phyloP scores from a whole-genome alignment of 805 yeast species.

The Metschnikowia proteae region DNA sequence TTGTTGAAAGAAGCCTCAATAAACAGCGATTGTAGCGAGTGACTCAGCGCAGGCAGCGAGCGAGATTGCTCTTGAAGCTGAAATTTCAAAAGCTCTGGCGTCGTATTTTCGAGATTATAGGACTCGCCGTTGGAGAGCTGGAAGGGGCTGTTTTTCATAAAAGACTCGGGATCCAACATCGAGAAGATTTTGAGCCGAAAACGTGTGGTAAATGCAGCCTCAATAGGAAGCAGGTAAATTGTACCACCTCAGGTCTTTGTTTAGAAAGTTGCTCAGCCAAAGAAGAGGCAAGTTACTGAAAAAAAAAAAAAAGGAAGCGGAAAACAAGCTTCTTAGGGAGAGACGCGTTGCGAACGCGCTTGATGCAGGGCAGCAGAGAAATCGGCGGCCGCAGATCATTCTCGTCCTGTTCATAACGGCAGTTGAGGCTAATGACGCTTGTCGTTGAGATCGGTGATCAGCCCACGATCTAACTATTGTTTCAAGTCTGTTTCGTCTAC shows the following conservation, averaged over 20 bases:
- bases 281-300: neutral
- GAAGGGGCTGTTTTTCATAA: slow-evolving; percentile 37
- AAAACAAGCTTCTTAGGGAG: slow-evolving; percentile 4
- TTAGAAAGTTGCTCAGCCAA: neutral
- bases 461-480: neutral
- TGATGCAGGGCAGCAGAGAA: neutral
- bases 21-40: slow-evolving; percentile 17
- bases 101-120: slow-evolving; percentile 37
- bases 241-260: neutral
- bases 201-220: neutral
- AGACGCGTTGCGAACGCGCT: slow-evolving; percentile 5
- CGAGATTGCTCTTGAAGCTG: slow-evolving; percentile 41
- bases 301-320: neutral
- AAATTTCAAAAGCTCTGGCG: slow-evolving; percentile 41
- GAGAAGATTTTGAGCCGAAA: neutral
- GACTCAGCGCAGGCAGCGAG: neutral
- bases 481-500: too few relatives aligned
- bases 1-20: slow-evolving; percentile 31
- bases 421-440: too few relatives aligned
- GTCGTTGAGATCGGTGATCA: neutral
- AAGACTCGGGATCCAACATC: slow-evolving; percentile 38
- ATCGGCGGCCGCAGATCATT: neutral
- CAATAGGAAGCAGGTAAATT: neutral
- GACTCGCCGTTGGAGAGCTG: slow-evolving; percentile 25
- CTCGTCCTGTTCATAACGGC: neutral